These are phyloP conservation scores for Gaeumannomyces sp. DNA, from an alignment of 2,329 filamentous ascomycete species.

Conservation along the genomic window DNA sequence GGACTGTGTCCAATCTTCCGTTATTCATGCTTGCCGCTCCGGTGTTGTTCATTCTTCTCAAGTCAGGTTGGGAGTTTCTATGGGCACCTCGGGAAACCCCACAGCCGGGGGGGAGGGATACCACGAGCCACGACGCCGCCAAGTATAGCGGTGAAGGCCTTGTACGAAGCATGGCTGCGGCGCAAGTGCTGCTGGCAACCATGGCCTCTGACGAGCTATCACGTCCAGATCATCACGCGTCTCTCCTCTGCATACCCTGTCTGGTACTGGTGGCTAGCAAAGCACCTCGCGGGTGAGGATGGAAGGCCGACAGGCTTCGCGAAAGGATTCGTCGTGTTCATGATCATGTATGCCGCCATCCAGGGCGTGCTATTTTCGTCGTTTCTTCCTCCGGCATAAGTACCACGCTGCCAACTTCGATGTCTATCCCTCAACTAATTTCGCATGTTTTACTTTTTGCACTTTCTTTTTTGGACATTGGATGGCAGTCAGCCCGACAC, in stretches of 20 bases:
- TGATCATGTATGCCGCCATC: conserved; percentile 75
- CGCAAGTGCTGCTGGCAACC: conserved; percentile 65
- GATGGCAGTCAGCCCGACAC: no score
- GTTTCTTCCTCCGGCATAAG: conserved; percentile 76
- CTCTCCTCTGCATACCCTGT: conserved; percentile 82
- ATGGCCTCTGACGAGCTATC: conserved; percentile 74
- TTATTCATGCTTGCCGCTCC: conserved; percentile 80
- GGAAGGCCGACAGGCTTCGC: conserved; percentile 15
- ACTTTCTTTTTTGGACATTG: no score
- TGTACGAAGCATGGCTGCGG: conserved; percentile 56
- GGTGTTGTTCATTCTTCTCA: conserved; percentile 61
- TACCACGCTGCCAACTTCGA: neutral
- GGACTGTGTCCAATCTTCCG: conserved; percentile 79
- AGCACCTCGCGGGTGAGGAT: conserved; percentile 18
- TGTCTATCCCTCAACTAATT: no score
- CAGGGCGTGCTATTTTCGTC: conserved; percentile 81
- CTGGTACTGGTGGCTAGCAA: conserved; percentile 80
- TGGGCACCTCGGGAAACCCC: neutral
- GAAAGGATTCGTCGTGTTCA: conserved; percentile 50
- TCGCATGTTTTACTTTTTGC: no score
- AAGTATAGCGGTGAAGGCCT: conserved; percentile 24
- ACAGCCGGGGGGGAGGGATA: neutral
- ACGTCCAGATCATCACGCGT: conserved; percentile 90
- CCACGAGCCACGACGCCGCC: conserved; percentile 12
- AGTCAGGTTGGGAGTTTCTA: conserved; percentile 47